These are phyloP conservation scores for Capronia epimyces DNA, from an alignment of 2,329 filamentous ascomycete genomes.

Conservation along the genomic window DNA sequence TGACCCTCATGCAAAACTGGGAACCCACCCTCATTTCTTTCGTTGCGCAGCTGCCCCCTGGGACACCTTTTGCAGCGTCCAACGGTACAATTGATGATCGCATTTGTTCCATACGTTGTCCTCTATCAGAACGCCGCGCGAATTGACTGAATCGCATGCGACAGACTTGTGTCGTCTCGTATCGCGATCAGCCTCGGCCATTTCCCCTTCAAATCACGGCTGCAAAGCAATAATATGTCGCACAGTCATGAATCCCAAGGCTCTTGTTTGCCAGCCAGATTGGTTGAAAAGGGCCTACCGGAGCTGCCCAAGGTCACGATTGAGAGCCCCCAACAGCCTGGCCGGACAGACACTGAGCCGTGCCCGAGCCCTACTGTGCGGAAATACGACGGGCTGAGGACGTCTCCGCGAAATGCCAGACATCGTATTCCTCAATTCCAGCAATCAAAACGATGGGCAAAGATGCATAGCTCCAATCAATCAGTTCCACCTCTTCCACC, in stretches of 20 bases:
- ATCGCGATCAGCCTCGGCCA: neutral
- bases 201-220: neutral
- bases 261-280: neutral
- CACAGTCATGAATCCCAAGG: neutral
- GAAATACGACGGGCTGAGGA: conserved; percentile 5
- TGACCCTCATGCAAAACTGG: conserved; percentile 1
- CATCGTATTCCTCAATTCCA: conserved; percentile 18
- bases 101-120: neutral
- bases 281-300: conserved; percentile 9
- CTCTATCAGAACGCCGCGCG: neutral
- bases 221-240: neutral
- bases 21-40: neutral
- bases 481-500: neutral
- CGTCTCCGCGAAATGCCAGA: neutral
- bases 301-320: conserved; percentile 13
- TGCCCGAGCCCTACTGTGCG: conserved; percentile 12
- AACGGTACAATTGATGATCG: neutral
- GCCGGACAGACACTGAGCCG: neutral
- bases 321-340: neutral
- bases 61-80: neutral
- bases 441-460: conserved; percentile 23
- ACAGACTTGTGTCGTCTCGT: neutral
- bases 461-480: conserved; percentile 5
- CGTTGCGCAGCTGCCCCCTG: neutral
- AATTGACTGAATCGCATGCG: neutral